phyloP scores from a whole-genome alignment of 148 eudicot species.

The Silene conica region DNA sequence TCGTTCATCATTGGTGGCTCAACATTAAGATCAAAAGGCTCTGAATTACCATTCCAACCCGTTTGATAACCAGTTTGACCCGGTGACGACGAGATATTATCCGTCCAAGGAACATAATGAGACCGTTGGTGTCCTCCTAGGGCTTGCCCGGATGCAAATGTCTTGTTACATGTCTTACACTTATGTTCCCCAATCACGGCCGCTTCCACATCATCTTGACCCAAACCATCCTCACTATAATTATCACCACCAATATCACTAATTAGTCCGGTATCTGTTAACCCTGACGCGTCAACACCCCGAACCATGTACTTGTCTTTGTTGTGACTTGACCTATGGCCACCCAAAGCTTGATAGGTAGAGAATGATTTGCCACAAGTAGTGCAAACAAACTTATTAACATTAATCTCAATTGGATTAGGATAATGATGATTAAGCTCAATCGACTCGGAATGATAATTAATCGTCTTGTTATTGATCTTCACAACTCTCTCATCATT shows the following conservation, averaged over 20 bases:
- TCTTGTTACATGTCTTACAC: slow-evolving; percentile 21
- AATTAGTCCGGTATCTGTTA: neutral
- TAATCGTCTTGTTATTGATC: slow-evolving; percentile 5
- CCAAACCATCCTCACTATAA: neutral
- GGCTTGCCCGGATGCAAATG: slow-evolving; percentile 17
- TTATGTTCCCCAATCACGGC: neutral
- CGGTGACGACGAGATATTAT: neutral
- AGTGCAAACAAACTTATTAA: slow-evolving; percentile 15
- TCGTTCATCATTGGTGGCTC: slow-evolving; percentile 4
- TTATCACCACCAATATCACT: neutral
- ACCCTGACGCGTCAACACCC: neutral
- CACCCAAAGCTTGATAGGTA: slow-evolving; percentile 38
- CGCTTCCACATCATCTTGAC: neutral
- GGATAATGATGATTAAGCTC: neutral
- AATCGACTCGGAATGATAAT: neutral
- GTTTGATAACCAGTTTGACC: slow-evolving; percentile 5
- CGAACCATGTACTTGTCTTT: slow-evolving; percentile 14
- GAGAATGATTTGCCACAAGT: slow-evolving; percentile 31
- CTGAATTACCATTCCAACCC: neutral
- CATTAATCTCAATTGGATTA: neutral
- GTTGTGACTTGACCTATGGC: slow-evolving; percentile 39
- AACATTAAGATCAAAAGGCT: slow-evolving; percentile 23
- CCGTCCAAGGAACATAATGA: slow-evolving; percentile 4
- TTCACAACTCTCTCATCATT: slow-evolving; percentile 1
- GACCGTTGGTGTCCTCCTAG: slow-evolving; percentile 28